Percentiles rank a stretch among this genome's conserved stretches.
Evolutionary conservation across 768 basidiomycete species (phyloP).

Genomic region (Guyanaporus albipodus): DNA sequence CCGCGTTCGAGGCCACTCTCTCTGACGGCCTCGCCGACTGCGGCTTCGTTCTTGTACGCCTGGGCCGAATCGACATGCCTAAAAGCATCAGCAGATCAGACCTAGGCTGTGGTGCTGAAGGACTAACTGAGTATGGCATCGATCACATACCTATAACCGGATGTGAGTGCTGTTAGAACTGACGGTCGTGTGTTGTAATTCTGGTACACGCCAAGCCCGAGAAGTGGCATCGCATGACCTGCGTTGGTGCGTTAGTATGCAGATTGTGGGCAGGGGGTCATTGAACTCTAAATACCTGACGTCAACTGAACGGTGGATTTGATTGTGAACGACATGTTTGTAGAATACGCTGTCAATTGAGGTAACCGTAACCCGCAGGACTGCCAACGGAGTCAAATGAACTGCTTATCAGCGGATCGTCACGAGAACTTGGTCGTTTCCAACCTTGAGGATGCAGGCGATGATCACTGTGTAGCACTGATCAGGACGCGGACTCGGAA

Average conservation of each 20-base stretch:
- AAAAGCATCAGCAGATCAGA: neutral
- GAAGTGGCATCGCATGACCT: slow-evolving; percentile 58
- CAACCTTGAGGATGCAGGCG: neutral
- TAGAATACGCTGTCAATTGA: slow-evolving; percentile 8
- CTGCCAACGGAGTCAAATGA: slow-evolving; percentile 3
- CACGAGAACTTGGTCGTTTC: neutral
- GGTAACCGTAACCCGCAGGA: slow-evolving; percentile 8
- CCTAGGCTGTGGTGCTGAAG: neutral
- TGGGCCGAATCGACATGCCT: slow-evolving; percentile 78
- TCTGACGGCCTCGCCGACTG: slow-evolving; percentile 55
- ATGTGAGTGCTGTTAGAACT: slow-evolving; percentile 57
- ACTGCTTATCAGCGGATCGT: slow-evolving; percentile 4
- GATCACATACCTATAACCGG: slow-evolving; percentile 54
- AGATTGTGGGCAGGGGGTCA: neutral
- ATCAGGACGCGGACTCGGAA: slow-evolving; percentile 6
- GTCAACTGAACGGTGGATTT: slow-evolving; percentile 31
- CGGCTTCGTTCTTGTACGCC: slow-evolving; percentile 60
- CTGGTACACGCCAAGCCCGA: slow-evolving; percentile 71
- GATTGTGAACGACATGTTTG: slow-evolving; percentile 28
- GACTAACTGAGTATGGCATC: neutral
- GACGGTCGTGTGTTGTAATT: slow-evolving; percentile 55
- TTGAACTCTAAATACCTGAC: slow-evolving; percentile 31
- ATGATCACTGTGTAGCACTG: neutral
- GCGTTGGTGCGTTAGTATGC: slow-evolving; percentile 1
- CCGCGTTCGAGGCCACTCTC: slow-evolving; percentile 52